A percentile compares a stretch with the other conserved stretches of the same genome.
These are phyloP conservation scores for Proliferodiscus dingleyae DNA, from an alignment of 2,329 filamentous ascomycete species.

Conservation along the genomic window DNA sequence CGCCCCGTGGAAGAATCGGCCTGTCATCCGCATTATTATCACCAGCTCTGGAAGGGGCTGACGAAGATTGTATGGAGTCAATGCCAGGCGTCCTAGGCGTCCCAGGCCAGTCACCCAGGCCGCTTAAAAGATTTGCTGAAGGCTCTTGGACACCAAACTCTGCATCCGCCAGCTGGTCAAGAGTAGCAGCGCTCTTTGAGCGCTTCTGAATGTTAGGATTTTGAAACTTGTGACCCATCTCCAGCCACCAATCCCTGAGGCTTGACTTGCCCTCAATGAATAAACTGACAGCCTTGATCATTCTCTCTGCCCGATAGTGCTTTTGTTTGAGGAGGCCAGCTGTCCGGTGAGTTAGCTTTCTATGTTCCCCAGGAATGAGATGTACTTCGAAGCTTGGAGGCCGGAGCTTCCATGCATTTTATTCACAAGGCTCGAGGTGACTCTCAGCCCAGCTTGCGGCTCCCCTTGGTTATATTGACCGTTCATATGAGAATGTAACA, in stretches of 20 bases:
- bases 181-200: conserved; percentile 4
- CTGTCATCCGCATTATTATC: conserved; percentile 13
- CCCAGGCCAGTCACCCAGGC: conserved; percentile 17
- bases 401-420: too few relatives aligned
- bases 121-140: conserved; percentile 20
- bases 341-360: too few relatives aligned
- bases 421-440: too few relatives aligned
- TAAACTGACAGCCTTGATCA: conserved; percentile 48
- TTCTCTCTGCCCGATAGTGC: conserved; percentile 48
- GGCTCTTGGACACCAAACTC: conserved; percentile 30
- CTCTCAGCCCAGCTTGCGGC: too few relatives aligned
- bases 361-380: too few relatives aligned
- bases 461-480: too few relatives aligned
- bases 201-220: conserved; percentile 13
- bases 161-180: conserved; percentile 22
- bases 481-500: too few relatives aligned
- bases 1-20: conserved; percentile 13
- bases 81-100: too few relatives aligned
- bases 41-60: conserved; percentile 5
- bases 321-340: conserved; percentile 47
- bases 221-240: conserved; percentile 22
- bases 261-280: conserved; percentile 48
- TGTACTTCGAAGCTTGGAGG: too few relatives aligned
- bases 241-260: conserved; percentile 29
- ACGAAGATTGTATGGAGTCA: too few relatives aligned